Evolutionary conservation across 148 eudicot genomes (phyloP).

Genomic region (Mesembryanthemum crystallinum): DNA sequence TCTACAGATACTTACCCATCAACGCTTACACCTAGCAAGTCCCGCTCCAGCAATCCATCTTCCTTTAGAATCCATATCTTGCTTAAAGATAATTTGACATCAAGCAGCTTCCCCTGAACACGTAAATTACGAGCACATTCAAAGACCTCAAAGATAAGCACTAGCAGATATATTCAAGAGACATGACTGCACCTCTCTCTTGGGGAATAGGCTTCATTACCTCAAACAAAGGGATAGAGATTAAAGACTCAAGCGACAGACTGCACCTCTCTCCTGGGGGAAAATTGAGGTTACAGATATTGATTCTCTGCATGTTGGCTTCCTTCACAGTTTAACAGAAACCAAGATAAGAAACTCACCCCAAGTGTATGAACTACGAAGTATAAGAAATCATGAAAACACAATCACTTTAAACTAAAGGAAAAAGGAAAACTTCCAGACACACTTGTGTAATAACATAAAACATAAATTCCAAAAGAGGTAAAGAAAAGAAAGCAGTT

Average conservation of each 20-base stretch:
- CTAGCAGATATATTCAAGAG: not conserved
- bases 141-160: not conserved
- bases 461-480: not conserved
- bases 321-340: constrained; percentile 43
- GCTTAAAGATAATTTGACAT: constrained; percentile 62
- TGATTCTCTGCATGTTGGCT: constrained; percentile 43
- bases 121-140: not conserved
- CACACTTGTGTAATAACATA: not conserved
- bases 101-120: constrained; percentile 55
- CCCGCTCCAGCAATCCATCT: constrained; percentile 59
- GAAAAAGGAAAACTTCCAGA: not conserved
- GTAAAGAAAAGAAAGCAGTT: not conserved
- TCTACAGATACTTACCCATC: constrained; percentile 42
- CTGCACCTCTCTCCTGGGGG: constrained; percentile 47
- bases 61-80: constrained; percentile 83
- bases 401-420: too few species aligned
- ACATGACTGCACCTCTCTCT: not conserved
- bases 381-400: not conserved
- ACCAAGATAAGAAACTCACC: not conserved
- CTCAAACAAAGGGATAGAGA: constrained; percentile 54
- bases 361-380: constrained; percentile 14
- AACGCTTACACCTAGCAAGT: constrained; percentile 35
- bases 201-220: constrained; percentile 31
- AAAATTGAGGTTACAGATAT: constrained; percentile 40
- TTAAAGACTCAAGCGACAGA: constrained; percentile 47